Evolutionary conservation across 2,329 filamentous ascomycete genomes (phyloP), one percentile per base, ranked within the genome.

Genomic region (Penicillium sp.): DNA sequence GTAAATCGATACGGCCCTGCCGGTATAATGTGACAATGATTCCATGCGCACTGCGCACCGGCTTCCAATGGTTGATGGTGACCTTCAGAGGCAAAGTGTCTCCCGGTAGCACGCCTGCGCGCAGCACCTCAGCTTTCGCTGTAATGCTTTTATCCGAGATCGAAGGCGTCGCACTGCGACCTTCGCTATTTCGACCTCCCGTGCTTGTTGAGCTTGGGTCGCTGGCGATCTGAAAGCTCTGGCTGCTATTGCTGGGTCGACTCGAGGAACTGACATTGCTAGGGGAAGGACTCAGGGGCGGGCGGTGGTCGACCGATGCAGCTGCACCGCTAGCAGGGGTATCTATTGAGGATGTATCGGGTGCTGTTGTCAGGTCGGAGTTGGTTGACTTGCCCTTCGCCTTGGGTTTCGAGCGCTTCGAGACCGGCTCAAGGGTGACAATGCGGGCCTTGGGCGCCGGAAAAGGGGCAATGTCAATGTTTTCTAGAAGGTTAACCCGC

Each of bases 21-120:
- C 93, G 81, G 62, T 94, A 96, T 7, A 98, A 72, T 2, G 93
- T 97, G 31, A 95, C 81, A 45, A 97, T 93, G 33, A 97, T 85
- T 6, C 93, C 91, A 53, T 91, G 86, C 68, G 95, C 77, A 61
- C 89, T 97, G 69, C 91, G 88, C 58, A 97, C 80, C 42, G 83
- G 79, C 64, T 94, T 94, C 44, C 85, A 91, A 62, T 97, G 93
- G 49, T 88, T 84, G 44, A 98, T 83, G 1, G 78, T 81, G 36
- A 97, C 83, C 55, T 80, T 84, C 38, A 97, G 77, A 0, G 87
- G 82, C 29, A 97, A 74, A 16, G 79, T 79, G 54, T 97, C 93
- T 11, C 93, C 93, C 0, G 89, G 83, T 10, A 97, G 72, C 59
- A 85, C 94, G 13, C 90, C 93, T 9, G 86, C 85, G 59, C 84